Evolutionary conservation across 257 asterid genomes (phyloP).

Genomic region (Ilex aquifolium): DNA sequence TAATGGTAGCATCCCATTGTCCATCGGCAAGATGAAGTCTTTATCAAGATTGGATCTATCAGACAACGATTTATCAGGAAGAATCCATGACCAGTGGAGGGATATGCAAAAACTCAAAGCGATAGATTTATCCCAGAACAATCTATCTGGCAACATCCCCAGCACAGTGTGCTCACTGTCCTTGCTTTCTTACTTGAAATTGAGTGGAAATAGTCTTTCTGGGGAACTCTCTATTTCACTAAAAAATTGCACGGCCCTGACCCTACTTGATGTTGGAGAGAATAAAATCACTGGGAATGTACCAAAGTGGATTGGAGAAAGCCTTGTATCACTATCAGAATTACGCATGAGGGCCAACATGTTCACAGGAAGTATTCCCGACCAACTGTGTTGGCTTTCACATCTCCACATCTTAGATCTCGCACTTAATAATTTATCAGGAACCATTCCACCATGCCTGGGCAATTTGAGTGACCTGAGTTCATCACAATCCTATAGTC

Average conservation of each 20-base stretch:
- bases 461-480: neutral
- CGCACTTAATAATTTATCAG: conserved; percentile 18
- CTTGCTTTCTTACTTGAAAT: conserved; percentile 7
- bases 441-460: conserved; percentile 8
- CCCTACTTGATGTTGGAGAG: conserved; percentile 29
- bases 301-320: conserved; percentile 18
- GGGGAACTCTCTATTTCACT: conserved; percentile 19
- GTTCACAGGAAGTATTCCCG: conserved; percentile 13
- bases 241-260: neutral
- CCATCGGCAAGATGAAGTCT: conserved; percentile 1
- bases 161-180: conserved; percentile 1
- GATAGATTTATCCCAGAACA: conserved; percentile 20
- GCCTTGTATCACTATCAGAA: neutral
- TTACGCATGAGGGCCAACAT: conserved; percentile 7
- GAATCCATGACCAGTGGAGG: conserved; percentile 13
- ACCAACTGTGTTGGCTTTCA: conserved; percentile 7
- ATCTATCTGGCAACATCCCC: conserved; percentile 18
- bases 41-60: too few relatives aligned
- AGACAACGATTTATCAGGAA: conserved; percentile 4
- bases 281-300: conserved; percentile 15
- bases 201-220: conserved; percentile 14
- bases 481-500: neutral
- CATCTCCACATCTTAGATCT: conserved; percentile 22
- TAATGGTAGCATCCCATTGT: neutral
- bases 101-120: conserved; percentile 6